These are phyloP conservation scores for Azolla pinnata DNA, from an alignment of 75 land plant genomes.

Conservation along the genomic window DNA sequence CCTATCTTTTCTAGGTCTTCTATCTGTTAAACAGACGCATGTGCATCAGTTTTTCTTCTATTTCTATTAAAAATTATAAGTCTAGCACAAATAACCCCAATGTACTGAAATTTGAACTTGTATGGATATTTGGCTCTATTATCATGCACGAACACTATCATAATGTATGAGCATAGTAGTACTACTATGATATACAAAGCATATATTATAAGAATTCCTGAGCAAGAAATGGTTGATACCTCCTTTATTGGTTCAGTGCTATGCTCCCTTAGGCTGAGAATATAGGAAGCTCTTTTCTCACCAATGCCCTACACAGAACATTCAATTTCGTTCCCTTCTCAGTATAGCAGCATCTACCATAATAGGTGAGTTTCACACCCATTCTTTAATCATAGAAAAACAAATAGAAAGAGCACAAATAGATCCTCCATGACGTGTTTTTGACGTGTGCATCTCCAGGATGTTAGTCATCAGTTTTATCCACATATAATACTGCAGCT, in stretches of 20 bases:
- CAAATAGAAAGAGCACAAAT: background rate
- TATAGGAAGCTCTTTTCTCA: conserved; percentile 52
- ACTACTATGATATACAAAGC: too few relatives aligned
- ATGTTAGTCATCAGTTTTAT: too few relatives aligned
- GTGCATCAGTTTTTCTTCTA: background rate
- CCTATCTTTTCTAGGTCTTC: conserved; percentile 76
- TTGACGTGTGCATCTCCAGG: too few relatives aligned
- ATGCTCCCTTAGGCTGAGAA: conserved; percentile 47
- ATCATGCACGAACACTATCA: background rate
- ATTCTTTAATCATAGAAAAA: background rate
- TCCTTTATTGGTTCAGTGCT: conserved; percentile 58
- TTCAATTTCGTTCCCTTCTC: too few relatives aligned
- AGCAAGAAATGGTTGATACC: conserved; percentile 16
- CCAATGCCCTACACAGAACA: conserved; percentile 95
- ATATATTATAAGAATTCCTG: too few relatives aligned
- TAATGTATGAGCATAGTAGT: background rate
- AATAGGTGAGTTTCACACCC: too few relatives aligned
- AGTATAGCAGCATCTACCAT: too few relatives aligned
- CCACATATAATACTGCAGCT: too few relatives aligned
- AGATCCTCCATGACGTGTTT: too few relatives aligned
- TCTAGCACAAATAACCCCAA: background rate
- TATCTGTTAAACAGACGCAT: conserved; percentile 34
- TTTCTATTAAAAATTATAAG: background rate
- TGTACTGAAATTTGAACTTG: background rate
- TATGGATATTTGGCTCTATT: background rate